Evolutionary conservation across 1,284 basidiomycete genomes (phyloP).

Genomic region (Microstroma glucosiphilum): DNA sequence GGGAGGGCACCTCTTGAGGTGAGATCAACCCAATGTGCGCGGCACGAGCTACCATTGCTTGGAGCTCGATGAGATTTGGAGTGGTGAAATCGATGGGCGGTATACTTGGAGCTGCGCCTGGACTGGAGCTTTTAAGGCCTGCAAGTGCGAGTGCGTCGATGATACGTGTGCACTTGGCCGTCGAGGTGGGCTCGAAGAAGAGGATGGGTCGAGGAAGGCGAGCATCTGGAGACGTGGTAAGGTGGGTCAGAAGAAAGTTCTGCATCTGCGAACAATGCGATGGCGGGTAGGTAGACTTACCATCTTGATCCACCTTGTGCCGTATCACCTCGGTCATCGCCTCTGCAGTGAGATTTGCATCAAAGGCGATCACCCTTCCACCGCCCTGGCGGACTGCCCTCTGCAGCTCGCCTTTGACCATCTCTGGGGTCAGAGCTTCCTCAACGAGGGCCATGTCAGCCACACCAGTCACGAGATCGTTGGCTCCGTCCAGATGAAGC

Average conservation of each 20-base stretch:
- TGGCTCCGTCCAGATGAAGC: slow-evolving; percentile 68
- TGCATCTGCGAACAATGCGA: not conserved
- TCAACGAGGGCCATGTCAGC: slow-evolving; percentile 68
- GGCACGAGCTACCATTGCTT: slow-evolving; percentile 16
- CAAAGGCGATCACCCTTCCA: slow-evolving; percentile 67
- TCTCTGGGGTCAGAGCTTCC: not conserved
- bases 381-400: slow-evolving; percentile 42
- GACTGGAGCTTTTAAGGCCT: not conserved
- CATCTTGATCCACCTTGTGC: not conserved
- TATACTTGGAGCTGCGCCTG: not conserved
- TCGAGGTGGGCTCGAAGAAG: slow-evolving; percentile 71
- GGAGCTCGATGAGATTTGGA: slow-evolving; percentile 27
- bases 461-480: slow-evolving; percentile 72
- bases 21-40: slow-evolving; percentile 10
- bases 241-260: not conserved
- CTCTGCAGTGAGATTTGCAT: slow-evolving; percentile 67
- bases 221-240: not conserved
- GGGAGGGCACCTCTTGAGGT: not conserved
- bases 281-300: too few species aligned
- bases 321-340: slow-evolving; percentile 58
- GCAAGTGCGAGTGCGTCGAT: slow-evolving; percentile 63
- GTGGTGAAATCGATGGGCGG: slow-evolving; percentile 19
- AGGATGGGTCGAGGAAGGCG: slow-evolving; percentile 16
- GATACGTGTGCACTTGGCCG: slow-evolving; percentile 67
- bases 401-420: slow-evolving; percentile 53